Base-by-base conservation (phyloP, 2,329 filamentous ascomycete genomes). In the Massarina eburnea region DNA sequence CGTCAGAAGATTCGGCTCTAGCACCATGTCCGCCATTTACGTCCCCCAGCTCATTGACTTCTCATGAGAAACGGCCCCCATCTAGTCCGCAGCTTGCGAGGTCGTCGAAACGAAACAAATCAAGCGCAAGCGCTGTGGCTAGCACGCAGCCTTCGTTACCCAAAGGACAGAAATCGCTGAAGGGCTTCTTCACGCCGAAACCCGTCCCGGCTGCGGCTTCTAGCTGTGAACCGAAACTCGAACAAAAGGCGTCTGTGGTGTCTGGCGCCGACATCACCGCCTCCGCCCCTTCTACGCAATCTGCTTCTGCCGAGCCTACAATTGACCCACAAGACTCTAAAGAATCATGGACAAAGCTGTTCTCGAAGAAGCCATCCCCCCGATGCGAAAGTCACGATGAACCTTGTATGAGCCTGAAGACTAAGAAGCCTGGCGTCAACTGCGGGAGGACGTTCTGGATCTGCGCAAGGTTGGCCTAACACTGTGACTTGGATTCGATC, bases 351-450 rank as follows among this genome's bases (percentile, higher is more conserved):
- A 85, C 83, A 4, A 91, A 86, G 64, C 77, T 97, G 12, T 85
- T 97, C 51, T 82, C 85, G 14, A 90, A 86, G 67, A 84, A 87
- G 45, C 73, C 82, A 1, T 77, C 82, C 1, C 94, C 94, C 1
- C 81, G 80, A 46, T 99, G 94, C 65, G 91, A 96, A 58, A 73
- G 74, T 38, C 94, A 99, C 63, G 78, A 83, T 42, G 91, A 97
- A 59, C 87, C 89, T 2, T 97, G 94, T 70, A 88, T 91, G 53
- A 89, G 80, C 54, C 74, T 92, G 41, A 80, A 85, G 15, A 96
- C 91, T 1, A 96, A 92, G 74, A 97, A 97, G 65, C 79, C 89
- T 1, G 94, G 94, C 1, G 74, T 89, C 52, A 99, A 97, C 61
- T 85, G 79, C 52, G 83, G 84, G 0, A 72, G 83, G 20, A 77